Base-by-base conservation (phyloP, 371 early-diverging fungal species). In the Syncephalastrum monosporum region DNA sequence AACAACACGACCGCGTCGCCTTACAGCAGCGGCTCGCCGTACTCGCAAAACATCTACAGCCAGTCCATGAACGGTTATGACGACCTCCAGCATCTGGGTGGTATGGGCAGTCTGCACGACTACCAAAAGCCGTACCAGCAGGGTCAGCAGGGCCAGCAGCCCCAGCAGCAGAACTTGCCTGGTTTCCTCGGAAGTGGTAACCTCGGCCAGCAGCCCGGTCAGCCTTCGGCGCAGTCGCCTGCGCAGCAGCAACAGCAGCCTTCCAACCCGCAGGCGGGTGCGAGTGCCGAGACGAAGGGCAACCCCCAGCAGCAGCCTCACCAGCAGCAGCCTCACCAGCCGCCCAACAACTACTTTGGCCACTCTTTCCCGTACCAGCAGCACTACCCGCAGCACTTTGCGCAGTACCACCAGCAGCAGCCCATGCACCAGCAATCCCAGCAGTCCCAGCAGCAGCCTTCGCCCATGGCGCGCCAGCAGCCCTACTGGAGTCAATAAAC, bases 31-130 rank as follows among this genome's bases (percentile, higher is more conserved):
- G 58, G 43, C 16, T 59, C 71, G 33, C 69, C 69, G 17, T 75
- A 74, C 45, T 72, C 77, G n/a, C 78, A 78, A 50, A 60, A 79
- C 50, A 75, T 79, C 43, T 81, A 78, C 53, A 74, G 67, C 43
- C 74, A 74, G 2, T 47, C 64, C 16, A 54, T 55, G 24, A 25
- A 49, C 15, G 65, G 66, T 1, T 83, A 83, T 49, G 83, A 83
- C 41, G 83, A 83, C 51, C 53, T 60, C 23, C 64, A 68, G 44
- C 75, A 70, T 45, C 51, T 69, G 23, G 63, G 64, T 53, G 58
- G 66, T 29, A 52, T 56, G 29, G 55, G 65, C n/a, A 59, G 71
- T 5, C 64, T 79, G 24, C 71, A 67, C 29, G 79, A 79, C 53
- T 79, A 79, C 33, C 75, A 78, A 52, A 72, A 74, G 43, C 56